These are phyloP conservation scores for Eleusine coracana DNA, from an alignment of 176 grass and related monocot genomes.

Conservation along the genomic window DNA sequence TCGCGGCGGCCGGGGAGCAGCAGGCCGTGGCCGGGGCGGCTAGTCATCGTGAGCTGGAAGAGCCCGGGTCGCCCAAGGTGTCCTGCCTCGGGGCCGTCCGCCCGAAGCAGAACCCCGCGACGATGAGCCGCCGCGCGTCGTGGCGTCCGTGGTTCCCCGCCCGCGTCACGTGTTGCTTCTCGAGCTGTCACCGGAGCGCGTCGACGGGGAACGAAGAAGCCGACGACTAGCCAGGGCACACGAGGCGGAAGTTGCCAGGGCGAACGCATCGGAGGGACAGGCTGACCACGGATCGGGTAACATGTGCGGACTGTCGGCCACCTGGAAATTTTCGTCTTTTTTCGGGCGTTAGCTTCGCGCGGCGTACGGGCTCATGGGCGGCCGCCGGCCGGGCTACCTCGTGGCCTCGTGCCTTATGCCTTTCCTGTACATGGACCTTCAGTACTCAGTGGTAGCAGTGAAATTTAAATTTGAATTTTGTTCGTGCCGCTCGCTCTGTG, in stretches of 20 bases:
- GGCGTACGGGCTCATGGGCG: background rate
- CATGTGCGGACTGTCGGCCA: constrained; percentile 17
- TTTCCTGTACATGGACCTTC: constrained; percentile 4
- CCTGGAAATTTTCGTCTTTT: constrained; percentile 11
- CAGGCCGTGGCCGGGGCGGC: background rate
- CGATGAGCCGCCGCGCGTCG: background rate
- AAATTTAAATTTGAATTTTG: constrained; percentile 8
- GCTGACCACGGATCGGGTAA: background rate
- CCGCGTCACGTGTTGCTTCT: background rate
- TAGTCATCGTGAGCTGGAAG: background rate
- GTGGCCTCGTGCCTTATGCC: background rate
- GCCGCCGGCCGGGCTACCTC: background rate
- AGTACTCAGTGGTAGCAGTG: background rate
- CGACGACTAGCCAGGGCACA: background rate
- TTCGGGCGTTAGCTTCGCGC: background rate
- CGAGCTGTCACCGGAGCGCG: background rate
- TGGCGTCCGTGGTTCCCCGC: background rate
- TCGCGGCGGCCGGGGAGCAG: constrained; percentile 30
- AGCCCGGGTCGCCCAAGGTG: constrained; percentile 51
- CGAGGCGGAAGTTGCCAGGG: background rate
- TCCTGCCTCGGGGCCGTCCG: constrained; percentile 42
- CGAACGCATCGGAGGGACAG: background rate
- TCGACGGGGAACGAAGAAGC: background rate
- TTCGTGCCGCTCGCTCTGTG: background rate
- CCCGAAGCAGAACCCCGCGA: background rate